These are phyloP conservation scores for Zhuliangozyma blackwelliae DNA, from an alignment of 1,139 yeast genomes.

Conservation along the genomic window DNA sequence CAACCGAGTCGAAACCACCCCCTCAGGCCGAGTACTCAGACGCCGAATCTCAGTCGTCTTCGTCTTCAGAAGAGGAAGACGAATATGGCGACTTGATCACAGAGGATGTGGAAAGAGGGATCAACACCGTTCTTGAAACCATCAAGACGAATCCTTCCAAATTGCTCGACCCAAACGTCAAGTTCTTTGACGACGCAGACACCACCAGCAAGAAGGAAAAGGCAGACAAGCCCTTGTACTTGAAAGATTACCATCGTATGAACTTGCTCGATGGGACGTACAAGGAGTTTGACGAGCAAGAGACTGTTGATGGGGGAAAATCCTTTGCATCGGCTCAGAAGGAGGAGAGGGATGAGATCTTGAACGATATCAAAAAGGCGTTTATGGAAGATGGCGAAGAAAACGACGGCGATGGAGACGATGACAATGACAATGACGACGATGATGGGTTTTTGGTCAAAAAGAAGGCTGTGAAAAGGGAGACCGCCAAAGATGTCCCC, in stretches of 20 bases:
- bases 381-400: slow-evolving; percentile 49
- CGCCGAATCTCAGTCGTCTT: slow-evolving; percentile 6
- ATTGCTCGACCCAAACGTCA: slow-evolving; percentile 61
- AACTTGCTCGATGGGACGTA: slow-evolving; percentile 62
- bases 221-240: slow-evolving; percentile 69
- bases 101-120: slow-evolving; percentile 78
- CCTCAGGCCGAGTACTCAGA: slow-evolving; percentile 9
- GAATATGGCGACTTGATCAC: slow-evolving; percentile 87
- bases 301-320: slow-evolving; percentile 54
- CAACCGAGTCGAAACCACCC: neutral
- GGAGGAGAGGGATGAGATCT: slow-evolving; percentile 67
- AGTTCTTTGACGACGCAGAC: slow-evolving; percentile 48
- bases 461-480: slow-evolving; percentile 26
- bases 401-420: neutral
- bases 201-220: slow-evolving; percentile 22
- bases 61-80: slow-evolving; percentile 75
- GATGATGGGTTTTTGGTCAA: slow-evolving; percentile 43
- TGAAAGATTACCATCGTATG: slow-evolving; percentile 91
- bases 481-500: slow-evolving; percentile 1
- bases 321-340: slow-evolving; percentile 70
- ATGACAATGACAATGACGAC: slow-evolving; percentile 34
- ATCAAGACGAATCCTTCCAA: slow-evolving; percentile 61
- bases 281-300: slow-evolving; percentile 47
- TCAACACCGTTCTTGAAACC: slow-evolving; percentile 66
- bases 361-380: slow-evolving; percentile 71